phyloP scores from a whole-genome alignment of 345 rosid genomes.

The Salix caprea region DNA sequence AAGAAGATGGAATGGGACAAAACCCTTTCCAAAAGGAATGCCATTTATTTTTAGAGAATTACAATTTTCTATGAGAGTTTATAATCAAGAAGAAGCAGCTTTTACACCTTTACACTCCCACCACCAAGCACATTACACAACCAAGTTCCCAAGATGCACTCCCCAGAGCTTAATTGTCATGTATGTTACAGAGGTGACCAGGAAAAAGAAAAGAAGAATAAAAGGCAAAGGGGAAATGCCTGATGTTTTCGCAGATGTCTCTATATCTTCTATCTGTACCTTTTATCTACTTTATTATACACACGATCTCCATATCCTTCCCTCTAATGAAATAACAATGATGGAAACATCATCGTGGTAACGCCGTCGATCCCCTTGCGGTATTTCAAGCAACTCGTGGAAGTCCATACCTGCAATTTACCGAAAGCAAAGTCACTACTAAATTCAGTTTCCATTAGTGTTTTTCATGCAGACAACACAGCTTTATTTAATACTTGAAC shows the following conservation, averaged over 20 bases:
- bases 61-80: conserved; percentile 32
- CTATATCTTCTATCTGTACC: conserved; percentile 14
- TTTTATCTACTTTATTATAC: conserved; percentile 42
- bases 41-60: conserved; percentile 35
- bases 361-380: conserved; percentile 32
- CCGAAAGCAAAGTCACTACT: neutral
- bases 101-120: conserved; percentile 40
- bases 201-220: conserved; percentile 13
- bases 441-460: neutral
- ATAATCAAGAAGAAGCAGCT: conserved; percentile 35
- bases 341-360: conserved; percentile 36
- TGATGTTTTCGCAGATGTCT: conserved; percentile 15
- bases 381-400: conserved; percentile 31
- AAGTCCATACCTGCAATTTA: conserved; percentile 55
- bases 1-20: conserved; percentile 7
- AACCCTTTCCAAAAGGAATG: conserved; percentile 18
- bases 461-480: neutral
- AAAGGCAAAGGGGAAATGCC: conserved; percentile 30
- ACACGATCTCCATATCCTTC: conserved; percentile 54
- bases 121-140: conserved; percentile 26
- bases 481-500: neutral
- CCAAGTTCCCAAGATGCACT: conserved; percentile 16
- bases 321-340: conserved; percentile 31
- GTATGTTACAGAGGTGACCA: conserved; percentile 32
- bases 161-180: conserved; percentile 25